Conservation (phyloP, 345 rosid genomes). For the Cardamine occulta region DNA sequence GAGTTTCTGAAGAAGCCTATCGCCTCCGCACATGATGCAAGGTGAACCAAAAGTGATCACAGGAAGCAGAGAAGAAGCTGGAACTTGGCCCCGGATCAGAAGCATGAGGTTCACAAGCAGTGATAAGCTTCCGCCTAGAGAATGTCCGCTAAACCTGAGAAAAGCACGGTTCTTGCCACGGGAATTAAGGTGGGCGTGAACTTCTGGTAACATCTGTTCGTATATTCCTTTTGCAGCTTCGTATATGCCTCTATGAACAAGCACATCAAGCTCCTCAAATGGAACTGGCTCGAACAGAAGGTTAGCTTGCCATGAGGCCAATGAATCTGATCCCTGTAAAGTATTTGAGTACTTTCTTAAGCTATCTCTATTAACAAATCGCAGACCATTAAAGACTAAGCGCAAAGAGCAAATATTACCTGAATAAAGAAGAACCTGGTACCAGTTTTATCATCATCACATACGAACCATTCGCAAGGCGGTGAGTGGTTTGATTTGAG, state of each 20-base stretch:
- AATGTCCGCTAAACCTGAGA: constrained; percentile 94
- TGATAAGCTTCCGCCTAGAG: constrained; percentile 97
- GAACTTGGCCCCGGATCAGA: constrained; percentile 78
- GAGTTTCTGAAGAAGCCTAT: constrained; percentile 73
- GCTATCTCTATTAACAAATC: neutral
- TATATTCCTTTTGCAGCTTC: constrained; percentile 98
- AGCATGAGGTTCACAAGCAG: constrained; percentile 84
- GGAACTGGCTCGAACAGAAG: constrained; percentile 87
- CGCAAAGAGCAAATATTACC: constrained; percentile 46
- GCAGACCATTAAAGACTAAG: constrained; percentile 3
- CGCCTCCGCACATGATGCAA: constrained; percentile 94
- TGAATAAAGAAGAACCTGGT: constrained; percentile 92
- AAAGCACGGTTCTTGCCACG: constrained; percentile 62
- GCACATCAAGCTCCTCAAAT: constrained; percentile 86
- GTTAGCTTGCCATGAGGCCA: constrained; percentile 97
- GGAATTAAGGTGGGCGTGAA: constrained; percentile 66
- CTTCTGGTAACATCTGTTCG: constrained; percentile 90
- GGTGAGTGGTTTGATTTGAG: constrained; percentile 70
- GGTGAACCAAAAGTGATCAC: constrained; percentile 95
- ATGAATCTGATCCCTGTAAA: constrained; percentile 83
- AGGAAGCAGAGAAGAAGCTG: constrained; percentile 78
- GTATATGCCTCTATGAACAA: constrained; percentile 93
- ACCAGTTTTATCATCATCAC: constrained; percentile 74
- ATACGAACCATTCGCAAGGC: constrained; percentile 95
- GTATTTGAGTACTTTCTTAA: neutral